These are phyloP conservation scores for Aegilops bicornis DNA, from an alignment of 176 grass and related monocot species.

Conservation along the genomic window DNA sequence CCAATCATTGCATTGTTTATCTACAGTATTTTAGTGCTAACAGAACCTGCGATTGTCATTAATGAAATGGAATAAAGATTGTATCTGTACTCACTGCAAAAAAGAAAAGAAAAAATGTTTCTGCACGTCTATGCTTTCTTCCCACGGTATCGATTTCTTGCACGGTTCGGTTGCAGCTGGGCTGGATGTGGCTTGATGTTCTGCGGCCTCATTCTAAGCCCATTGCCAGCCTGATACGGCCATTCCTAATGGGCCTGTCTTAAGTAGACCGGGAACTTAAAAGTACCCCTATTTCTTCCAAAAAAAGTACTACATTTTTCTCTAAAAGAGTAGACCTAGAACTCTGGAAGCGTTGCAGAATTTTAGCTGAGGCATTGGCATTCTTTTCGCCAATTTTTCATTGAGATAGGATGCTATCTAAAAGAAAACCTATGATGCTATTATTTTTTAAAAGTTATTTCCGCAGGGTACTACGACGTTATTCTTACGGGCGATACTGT, in stretches of 20 bases:
- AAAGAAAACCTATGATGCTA: too few relatives aligned
- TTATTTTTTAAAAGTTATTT: too few relatives aligned
- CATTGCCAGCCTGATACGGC: background rate
- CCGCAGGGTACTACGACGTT: too few relatives aligned
- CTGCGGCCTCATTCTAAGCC: background rate
- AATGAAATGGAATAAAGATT: background rate
- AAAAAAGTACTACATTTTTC: too few relatives aligned
- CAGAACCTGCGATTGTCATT: background rate
- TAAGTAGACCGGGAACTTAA: background rate
- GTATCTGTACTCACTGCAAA: too few relatives aligned
- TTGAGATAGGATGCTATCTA: too few relatives aligned
- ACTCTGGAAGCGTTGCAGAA: too few relatives aligned
- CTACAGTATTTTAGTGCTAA: background rate
- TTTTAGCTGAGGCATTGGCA: too few relatives aligned
- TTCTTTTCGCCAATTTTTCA: background rate
- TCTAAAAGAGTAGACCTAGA: too few relatives aligned
- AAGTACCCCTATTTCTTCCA: too few relatives aligned
- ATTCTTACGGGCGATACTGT: too few relatives aligned
- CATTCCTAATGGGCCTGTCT: background rate
- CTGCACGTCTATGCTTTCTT: conserved; percentile 2
- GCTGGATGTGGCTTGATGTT: background rate
- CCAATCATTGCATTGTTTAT: conserved; percentile 4
- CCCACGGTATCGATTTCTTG: background rate
- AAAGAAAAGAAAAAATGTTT: too few relatives aligned
- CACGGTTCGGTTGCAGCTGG: background rate